These are phyloP conservation scores for Zymoseptoria ardabiliae DNA, from an alignment of 2,329 filamentous ascomycete species.

Conservation along the genomic window DNA sequence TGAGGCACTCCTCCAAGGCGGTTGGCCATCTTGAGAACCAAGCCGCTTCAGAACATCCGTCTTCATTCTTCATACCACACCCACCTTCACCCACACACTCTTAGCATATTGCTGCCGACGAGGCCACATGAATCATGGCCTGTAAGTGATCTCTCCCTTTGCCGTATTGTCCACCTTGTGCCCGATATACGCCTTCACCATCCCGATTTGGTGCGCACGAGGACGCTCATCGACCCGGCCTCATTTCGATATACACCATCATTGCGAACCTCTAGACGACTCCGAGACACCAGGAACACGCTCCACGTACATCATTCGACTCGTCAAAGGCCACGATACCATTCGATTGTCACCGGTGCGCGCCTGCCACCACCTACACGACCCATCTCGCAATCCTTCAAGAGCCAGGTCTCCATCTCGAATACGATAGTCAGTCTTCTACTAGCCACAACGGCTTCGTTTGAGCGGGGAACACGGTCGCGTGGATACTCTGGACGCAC, in stretches of 20 bases:
- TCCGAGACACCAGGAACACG: constrained; percentile 16
- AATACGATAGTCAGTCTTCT: not conserved
- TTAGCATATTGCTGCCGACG: constrained; percentile 10
- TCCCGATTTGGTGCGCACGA: constrained; percentile 13
- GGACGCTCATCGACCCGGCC: constrained; percentile 21
- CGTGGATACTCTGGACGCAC: constrained; percentile 27
- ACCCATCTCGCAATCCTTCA: constrained; percentile 23
- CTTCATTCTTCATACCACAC: not conserved
- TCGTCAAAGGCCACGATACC: constrained; percentile 10
- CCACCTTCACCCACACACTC: not conserved
- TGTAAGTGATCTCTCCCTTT: constrained; percentile 45
- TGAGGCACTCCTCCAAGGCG: no score
- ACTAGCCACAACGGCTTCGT: constrained; percentile 10
- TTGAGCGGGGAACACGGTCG: constrained; percentile 37
- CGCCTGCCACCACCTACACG: constrained; percentile 10
- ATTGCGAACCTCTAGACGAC: constrained; percentile 6
- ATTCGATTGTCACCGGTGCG: constrained; percentile 11
- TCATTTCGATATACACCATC: constrained; percentile 24
- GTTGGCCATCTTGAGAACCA: no score
- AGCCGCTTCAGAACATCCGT: not conserved
- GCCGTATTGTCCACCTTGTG: constrained; percentile 22
- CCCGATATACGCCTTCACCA: constrained; percentile 5
- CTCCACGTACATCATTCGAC: constrained; percentile 4
- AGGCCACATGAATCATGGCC: constrained; percentile 45
- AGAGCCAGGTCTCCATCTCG: not conserved